Base-by-base conservation (phyloP, 805 yeast genomes). In the Candida sakaeoensis region DNA sequence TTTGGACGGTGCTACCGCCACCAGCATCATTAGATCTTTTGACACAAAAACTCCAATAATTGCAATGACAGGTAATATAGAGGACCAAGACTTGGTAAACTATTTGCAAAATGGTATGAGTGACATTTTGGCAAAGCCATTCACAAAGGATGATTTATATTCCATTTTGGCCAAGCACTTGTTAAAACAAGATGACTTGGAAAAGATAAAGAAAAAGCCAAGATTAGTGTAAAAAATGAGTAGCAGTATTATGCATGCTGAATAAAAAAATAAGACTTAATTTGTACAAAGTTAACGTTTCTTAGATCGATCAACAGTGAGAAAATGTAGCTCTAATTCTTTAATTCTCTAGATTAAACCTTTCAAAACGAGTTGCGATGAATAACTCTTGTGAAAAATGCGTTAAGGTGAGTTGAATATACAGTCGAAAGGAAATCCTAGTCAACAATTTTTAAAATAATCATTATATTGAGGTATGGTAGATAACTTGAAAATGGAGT, bases 71-170 rank as follows among this genome's bases (percentile, higher is more conserved):
- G 95, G 95, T 29, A 88, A 87, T 55, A 85, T 87, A 41, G 83
- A 85, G 49, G 86, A 83, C 47, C 79, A 82, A 49, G 95, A 88
- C 59, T 68, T 88, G 42, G 84, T 85, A 34, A 83, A 81, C 1
- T 88, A 85, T 58, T 65, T 86, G 44, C 83, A 82, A 50, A 87
- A 88, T 53, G 97, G 96, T 4, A 89, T 89, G 87, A 82, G 86
- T 43, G 96, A 88, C 60, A 87, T 93, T 26, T 68, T 93, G 47
- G 95, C 95, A 4, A 88, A 93, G 55, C 99, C 99, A 1, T 93
- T 93, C 58, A 84, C 95, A 2, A 88, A 85, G 55, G 86, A 82
- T 48, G 95, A 87, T 55, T 68, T 93, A 42, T 85, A 82, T 54
- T 71, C 80, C 45, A 86, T 89, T 54, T 65, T 91, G 39, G 80